These are phyloP conservation scores for Wickerhamomyces hampshirensis DNA, from an alignment of 805 yeast species.

Conservation along the genomic window DNA sequence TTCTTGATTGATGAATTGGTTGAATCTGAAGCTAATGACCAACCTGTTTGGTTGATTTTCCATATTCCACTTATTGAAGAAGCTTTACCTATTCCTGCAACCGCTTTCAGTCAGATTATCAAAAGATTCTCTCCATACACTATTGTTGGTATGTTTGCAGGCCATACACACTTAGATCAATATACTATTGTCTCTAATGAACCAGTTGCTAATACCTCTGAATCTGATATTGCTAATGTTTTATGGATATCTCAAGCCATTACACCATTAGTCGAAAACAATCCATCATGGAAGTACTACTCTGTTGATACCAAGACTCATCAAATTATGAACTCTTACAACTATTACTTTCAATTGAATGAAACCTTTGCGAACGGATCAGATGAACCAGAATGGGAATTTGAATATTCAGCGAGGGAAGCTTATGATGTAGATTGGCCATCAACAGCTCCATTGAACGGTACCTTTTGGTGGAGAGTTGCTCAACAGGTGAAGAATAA, in stretches of 20 bases:
- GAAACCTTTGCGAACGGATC: neutral
- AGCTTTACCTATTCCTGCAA: neutral
- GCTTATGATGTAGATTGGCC: neutral
- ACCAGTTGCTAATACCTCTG: neutral
- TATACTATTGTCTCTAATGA: neutral
- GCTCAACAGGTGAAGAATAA: neutral
- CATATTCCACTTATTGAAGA: neutral
- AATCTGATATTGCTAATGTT: neutral
- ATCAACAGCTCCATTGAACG: neutral
- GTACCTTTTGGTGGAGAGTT: neutral
- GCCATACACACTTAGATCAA: neutral
- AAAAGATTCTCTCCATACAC: neutral
- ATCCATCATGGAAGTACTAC: neutral
- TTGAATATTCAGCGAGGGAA: neutral
- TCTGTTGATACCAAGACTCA: neutral
- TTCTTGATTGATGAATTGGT: neutral
- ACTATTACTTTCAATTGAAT: neutral
- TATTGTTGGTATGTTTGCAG: neutral
- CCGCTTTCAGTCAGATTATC: neutral
- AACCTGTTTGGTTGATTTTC: neutral
- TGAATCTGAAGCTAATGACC: neutral
- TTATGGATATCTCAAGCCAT: neutral
- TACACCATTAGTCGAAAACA: neutral
- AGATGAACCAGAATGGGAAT: neutral
- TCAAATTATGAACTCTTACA: neutral